A percentile compares a stretch with the other conserved stretches of the same genome.
Conservation (phyloP, 176 grass and related monocot genomes). For the Musa acuminata region DNA sequence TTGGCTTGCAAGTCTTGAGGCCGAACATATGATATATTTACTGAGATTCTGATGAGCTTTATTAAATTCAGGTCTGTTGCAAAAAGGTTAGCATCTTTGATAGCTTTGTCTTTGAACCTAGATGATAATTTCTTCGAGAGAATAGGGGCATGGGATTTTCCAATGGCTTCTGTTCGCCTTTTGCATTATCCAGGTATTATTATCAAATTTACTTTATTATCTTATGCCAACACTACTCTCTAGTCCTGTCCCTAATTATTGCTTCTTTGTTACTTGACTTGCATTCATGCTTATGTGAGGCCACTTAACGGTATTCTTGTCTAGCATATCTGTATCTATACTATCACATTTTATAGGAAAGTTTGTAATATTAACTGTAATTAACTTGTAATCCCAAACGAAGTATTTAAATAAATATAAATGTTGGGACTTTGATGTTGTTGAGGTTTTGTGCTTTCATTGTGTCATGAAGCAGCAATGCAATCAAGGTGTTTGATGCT, state of each 20-base stretch:
- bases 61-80: conserved; percentile 30
- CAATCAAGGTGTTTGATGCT: too few relatives aligned
- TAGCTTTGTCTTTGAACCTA: conserved; percentile 60
- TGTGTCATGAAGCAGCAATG: too few relatives aligned
- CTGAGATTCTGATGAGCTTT: background rate
- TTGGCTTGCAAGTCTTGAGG: background rate
- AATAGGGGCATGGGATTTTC: conserved; percentile 25
- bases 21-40: background rate
- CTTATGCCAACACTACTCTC: background rate
- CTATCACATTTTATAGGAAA: too few relatives aligned
- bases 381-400: too few relatives aligned
- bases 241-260: background rate
- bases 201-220: background rate
- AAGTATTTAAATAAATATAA: too few relatives aligned
- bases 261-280: background rate
- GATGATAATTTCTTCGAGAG: conserved; percentile 59
- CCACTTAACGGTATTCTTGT: background rate
- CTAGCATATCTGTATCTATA: too few relatives aligned
- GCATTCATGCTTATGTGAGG: conserved; percentile 9
- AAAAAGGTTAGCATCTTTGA: conserved; percentile 51
- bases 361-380: too few relatives aligned
- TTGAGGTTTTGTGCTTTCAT: too few relatives aligned
- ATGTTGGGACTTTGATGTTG: too few relatives aligned
- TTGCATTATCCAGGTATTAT: conserved; percentile 62
- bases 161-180: conserved; percentile 38